Conservation (phyloP, 768 basidiomycete genomes). For the Suillus placidus region DNA sequence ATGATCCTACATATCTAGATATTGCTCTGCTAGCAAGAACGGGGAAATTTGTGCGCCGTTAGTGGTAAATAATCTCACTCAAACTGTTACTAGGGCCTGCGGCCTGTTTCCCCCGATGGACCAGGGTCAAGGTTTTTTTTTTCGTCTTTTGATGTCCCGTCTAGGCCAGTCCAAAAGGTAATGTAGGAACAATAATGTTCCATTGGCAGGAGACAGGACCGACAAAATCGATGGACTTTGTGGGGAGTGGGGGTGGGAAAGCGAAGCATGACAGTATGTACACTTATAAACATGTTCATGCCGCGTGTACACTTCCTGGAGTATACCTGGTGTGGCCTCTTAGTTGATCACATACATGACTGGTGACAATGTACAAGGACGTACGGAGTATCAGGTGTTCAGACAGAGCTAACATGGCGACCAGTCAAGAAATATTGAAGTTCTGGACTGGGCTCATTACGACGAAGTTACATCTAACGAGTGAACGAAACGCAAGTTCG, state of each 20-base stretch:
- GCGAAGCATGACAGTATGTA: not conserved
- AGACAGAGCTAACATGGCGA: not conserved
- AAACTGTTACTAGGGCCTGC: not conserved
- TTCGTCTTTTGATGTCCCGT: not conserved
- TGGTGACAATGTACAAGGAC: not conserved
- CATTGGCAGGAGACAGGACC: not conserved
- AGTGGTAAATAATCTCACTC: not conserved
- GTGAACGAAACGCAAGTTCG: not conserved
- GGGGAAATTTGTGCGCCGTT: not conserved
- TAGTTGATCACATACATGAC: not conserved
- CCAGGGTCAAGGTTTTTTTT: not conserved
- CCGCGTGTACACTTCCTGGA: not conserved
- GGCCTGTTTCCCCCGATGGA: not conserved
- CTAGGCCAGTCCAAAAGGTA: not conserved
- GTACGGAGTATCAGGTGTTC: not conserved
- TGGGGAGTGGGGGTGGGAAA: not conserved
- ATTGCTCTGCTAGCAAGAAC: conserved; percentile 3
- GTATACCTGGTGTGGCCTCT: not conserved
- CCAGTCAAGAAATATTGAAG: not conserved
- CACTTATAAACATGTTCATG: not conserved
- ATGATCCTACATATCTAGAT: not conserved
- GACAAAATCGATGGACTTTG: not conserved
- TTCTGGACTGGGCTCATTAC: not conserved
- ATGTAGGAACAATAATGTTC: not conserved
- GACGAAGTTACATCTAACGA: not conserved